Percentiles rank a stretch among this genome's conserved stretches.
These are phyloP conservation scores for Pittosporum tobira DNA, from an alignment of 129 eudicot genomes.

Conservation along the genomic window DNA sequence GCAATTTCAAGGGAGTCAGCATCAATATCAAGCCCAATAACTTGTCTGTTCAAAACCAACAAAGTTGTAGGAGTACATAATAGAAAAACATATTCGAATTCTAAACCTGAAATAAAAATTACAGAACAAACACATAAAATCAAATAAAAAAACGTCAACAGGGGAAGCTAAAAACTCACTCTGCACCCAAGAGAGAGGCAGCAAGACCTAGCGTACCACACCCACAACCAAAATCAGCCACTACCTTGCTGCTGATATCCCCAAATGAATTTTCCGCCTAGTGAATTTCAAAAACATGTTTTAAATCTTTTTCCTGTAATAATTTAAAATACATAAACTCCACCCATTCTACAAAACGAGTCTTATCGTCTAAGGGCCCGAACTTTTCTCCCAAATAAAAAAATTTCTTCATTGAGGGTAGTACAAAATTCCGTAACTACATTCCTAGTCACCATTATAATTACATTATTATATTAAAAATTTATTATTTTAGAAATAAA, in stretches of 20 bases:
- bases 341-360: no score
- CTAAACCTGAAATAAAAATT: neutral
- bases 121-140: neutral
- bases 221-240: slow-evolving; percentile 99
- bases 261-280: slow-evolving; percentile 93
- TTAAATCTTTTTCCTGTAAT: no score
- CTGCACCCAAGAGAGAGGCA: slow-evolving; percentile 82
- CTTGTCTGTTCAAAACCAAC: slow-evolving; percentile 46
- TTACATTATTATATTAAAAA: no score
- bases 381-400: no score
- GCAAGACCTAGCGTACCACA: slow-evolving; percentile 96
- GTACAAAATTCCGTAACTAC: no score
- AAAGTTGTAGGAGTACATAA: slow-evolving; percentile 1
- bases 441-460: no score
- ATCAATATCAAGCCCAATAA: slow-evolving; percentile 76
- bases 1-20: slow-evolving; percentile 80
- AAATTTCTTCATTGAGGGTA: no score
- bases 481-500: no score
- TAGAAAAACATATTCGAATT: neutral
- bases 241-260: slow-evolving; percentile 42
- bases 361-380: no score
- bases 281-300: slow-evolving; percentile 4
- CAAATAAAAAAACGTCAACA: neutral
- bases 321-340: no score
- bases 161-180: slow-evolving; percentile 34